phyloP scores from a whole-genome alignment of 345 rosid species.

The Hibiscus tridactylites region DNA sequence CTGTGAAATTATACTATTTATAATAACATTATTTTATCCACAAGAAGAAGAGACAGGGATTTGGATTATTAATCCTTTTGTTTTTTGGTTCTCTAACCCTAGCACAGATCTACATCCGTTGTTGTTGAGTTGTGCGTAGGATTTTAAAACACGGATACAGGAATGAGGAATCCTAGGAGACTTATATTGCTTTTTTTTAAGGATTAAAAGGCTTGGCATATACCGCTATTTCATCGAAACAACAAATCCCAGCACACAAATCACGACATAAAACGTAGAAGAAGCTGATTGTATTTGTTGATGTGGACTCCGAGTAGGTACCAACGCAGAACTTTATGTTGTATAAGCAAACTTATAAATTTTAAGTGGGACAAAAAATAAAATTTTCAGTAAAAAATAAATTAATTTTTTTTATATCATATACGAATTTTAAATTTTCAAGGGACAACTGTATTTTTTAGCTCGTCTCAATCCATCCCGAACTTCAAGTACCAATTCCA shows the following conservation, averaged over 20 bases:
- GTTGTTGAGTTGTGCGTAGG: background rate
- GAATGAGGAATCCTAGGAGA: background rate
- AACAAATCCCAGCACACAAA: background rate
- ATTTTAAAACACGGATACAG: background rate
- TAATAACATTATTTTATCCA: background rate
- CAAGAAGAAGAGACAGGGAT: background rate
- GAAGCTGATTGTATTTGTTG: background rate
- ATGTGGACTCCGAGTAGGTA: no score
- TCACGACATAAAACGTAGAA: background rate
- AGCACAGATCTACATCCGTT: background rate
- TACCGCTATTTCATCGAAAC: background rate
- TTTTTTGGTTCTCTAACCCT: background rate
- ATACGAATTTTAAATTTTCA: no score
- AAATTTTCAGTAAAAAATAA: no score
- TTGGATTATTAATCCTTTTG: background rate
- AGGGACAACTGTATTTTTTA: no score
- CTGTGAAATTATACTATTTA: slow-evolving; percentile 7
- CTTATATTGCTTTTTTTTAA: background rate
- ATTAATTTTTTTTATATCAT: no score
- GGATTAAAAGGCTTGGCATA: background rate
- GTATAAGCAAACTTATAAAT: no score
- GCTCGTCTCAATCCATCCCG: no score
- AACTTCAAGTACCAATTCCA: no score
- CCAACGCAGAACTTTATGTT: no score
- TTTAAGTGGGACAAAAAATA: no score